phyloP scores from a whole-genome alignment of 495 filamentous ascomycete genomes.

The Neurospora africana region DNA sequence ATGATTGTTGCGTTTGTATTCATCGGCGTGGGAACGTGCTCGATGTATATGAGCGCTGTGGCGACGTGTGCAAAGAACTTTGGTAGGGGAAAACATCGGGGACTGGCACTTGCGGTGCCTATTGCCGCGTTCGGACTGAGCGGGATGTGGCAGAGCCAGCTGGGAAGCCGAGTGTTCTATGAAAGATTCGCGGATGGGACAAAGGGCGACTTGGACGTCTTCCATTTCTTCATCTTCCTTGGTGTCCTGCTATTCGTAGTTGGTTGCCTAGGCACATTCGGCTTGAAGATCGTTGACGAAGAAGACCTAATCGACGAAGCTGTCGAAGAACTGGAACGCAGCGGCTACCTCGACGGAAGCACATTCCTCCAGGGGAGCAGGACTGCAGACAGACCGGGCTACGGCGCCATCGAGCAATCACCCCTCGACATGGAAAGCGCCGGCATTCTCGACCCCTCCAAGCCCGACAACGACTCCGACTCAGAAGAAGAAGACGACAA shows the following conservation, averaged over 20 bases:
- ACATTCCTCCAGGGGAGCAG: conserved; percentile 24
- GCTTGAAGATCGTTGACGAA: conserved; percentile 52
- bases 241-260: conserved; percentile 52
- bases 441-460: conserved; percentile 16
- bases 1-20: conserved; percentile 78
- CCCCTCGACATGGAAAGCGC: conserved; percentile 24
- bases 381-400: conserved; percentile 19
- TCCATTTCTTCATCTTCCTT: conserved; percentile 76
- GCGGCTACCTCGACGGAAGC: conserved; percentile 61
- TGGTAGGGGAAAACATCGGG: conserved; percentile 74
- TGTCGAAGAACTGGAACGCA: conserved; percentile 72
- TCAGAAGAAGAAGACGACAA: conserved; percentile 51
- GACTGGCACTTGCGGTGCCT: conserved; percentile 77
- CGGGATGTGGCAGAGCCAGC: conserved; percentile 88
- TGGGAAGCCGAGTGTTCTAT: conserved; percentile 69
- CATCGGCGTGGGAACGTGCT: conserved; percentile 71
- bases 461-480: conserved; percentile 11
- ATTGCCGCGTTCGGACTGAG: conserved; percentile 90
- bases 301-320: conserved; percentile 74
- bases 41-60: conserved; percentile 78
- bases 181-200: conserved; percentile 49
- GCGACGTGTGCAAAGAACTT: conserved; percentile 98
- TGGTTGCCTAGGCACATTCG: conserved; percentile 64
- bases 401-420: conserved; percentile 26
- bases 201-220: conserved; percentile 74